phyloP scores from a whole-genome alignment of 768 basidiomycete species.

The Phylloporus sp. region DNA sequence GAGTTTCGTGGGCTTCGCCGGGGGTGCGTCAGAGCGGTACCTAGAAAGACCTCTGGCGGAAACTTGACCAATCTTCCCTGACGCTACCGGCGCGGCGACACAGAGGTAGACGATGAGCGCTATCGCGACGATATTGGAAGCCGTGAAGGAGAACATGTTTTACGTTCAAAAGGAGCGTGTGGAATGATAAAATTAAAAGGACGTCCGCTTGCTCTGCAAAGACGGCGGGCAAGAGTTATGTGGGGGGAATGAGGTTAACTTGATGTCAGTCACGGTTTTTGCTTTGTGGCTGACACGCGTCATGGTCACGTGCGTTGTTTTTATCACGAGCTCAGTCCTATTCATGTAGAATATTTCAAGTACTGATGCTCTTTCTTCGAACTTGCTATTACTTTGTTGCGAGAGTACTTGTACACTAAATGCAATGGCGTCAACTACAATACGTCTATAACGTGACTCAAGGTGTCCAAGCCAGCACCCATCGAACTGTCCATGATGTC shows the following conservation, averaged over 20 bases:
- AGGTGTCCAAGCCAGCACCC: too few species aligned
- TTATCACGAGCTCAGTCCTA: background rate
- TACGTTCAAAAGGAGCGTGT: background rate
- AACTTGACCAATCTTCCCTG: background rate
- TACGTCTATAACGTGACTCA: too few species aligned
- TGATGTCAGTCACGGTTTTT: background rate
- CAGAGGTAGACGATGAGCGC: slow-evolving; percentile 13
- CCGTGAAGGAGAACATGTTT: slow-evolving; percentile 9
- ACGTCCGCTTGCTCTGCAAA: slow-evolving; percentile 15
- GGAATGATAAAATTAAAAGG: background rate
- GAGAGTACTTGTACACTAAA: too few species aligned
- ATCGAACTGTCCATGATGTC: too few species aligned
- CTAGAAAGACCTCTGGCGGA: slow-evolving; percentile 1
- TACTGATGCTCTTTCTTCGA: too few species aligned
- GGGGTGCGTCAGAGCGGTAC: background rate
- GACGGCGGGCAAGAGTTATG: background rate
- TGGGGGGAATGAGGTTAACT: background rate
- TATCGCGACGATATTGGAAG: slow-evolving; percentile 9
- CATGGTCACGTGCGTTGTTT: slow-evolving; percentile 22
- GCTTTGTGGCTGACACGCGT: slow-evolving; percentile 2
- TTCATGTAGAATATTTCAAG: too few species aligned
- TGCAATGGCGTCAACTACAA: too few species aligned
- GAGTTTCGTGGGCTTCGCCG: background rate
- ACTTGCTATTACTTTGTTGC: too few species aligned
- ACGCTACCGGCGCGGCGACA: slow-evolving; percentile 1